Percentiles rank a stretch among this genome's conserved stretches.
phyloP scores from a whole-genome alignment of 768 basidiomycete genomes.

The Leccinum subtestaceum region DNA sequence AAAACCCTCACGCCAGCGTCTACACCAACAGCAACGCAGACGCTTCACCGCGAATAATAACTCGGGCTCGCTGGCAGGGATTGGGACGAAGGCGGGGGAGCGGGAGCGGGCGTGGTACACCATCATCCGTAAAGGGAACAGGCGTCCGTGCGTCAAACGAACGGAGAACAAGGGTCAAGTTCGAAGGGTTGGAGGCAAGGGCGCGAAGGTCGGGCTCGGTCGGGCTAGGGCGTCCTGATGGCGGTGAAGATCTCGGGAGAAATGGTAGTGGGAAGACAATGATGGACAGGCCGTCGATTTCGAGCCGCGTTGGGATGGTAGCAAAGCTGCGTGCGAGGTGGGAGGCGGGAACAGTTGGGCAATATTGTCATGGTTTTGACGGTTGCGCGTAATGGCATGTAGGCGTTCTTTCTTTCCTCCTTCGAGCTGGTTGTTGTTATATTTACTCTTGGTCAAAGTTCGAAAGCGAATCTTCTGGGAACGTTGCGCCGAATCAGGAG shows the following conservation, averaged over 20 bases:
- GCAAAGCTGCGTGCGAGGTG: slow-evolving; percentile 21
- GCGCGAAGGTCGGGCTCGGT: background rate
- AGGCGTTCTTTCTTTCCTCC: background rate
- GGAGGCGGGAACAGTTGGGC: slow-evolving; percentile 8
- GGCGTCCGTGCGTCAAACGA: slow-evolving; percentile 3
- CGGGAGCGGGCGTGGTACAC: background rate
- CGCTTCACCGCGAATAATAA: background rate
- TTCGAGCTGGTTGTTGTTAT: background rate
- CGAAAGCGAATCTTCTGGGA: background rate
- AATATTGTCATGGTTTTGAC: background rate
- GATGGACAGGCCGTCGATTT: slow-evolving; percentile 2
- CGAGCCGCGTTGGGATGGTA: slow-evolving; percentile 15
- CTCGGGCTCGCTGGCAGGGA: background rate
- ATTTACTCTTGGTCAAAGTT: background rate
- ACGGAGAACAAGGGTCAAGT: slow-evolving; percentile 5
- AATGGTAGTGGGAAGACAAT: background rate
- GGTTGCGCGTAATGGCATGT: background rate
- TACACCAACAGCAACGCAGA: background rate
- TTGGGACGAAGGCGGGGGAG: background rate
- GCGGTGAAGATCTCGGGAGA: background rate
- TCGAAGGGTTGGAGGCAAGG: background rate
- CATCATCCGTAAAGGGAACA: background rate
- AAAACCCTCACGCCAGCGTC: background rate
- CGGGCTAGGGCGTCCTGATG: background rate
- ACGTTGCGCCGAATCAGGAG: background rate